phyloP scores from a whole-genome alignment of 345 rosid species.

The Pistacia atlantica region DNA sequence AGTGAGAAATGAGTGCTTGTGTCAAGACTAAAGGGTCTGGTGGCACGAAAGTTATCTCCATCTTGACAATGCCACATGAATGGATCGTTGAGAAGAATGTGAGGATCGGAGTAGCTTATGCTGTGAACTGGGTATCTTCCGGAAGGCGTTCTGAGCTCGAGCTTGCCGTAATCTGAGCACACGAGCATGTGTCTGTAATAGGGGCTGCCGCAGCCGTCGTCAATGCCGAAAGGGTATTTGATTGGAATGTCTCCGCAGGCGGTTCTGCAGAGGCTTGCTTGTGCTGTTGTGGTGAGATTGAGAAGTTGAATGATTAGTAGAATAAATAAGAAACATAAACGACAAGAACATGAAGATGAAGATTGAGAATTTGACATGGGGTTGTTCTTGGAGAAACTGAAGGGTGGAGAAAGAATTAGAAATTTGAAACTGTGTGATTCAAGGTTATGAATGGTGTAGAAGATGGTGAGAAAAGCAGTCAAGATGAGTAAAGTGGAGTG shows the following conservation, averaged over 20 bases:
- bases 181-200: conserved; percentile 78
- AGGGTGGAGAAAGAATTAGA: conserved; percentile 14
- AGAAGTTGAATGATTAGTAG: conserved; percentile 14
- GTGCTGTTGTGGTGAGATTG: conserved; percentile 34
- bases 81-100: conserved; percentile 68
- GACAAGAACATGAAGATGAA: conserved; percentile 16
- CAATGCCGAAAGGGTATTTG: conserved; percentile 73
- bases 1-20: conserved; percentile 77
- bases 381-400: not conserved
- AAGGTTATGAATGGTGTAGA: too few species aligned
- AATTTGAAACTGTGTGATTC: too few species aligned
- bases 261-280: conserved; percentile 56
- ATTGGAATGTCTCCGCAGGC: conserved; percentile 76
- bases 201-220: conserved; percentile 91
- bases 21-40: conserved; percentile 85
- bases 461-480: not conserved
- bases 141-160: conserved; percentile 83
- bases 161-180: conserved; percentile 59
- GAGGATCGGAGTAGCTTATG: conserved; percentile 85
- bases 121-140: conserved; percentile 68
- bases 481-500: conserved; percentile 6
- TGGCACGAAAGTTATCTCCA: conserved; percentile 63
- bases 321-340: not conserved
- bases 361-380: conserved; percentile 6
- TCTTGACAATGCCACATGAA: conserved; percentile 91